Conservation (phyloP, 768 basidiomycete species). For the Amanita molliuscula region DNA sequence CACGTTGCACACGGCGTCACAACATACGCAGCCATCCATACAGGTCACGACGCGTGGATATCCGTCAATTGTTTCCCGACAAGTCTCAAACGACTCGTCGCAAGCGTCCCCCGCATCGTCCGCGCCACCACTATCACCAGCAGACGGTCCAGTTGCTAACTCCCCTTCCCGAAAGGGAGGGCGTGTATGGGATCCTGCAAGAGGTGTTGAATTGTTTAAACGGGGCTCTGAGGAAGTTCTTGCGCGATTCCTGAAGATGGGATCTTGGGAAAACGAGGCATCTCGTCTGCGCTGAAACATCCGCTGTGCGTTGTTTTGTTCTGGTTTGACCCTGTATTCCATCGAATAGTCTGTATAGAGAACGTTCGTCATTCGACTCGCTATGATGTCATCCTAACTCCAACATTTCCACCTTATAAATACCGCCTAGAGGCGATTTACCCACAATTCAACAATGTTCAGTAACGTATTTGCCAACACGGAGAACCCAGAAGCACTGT, state of each 20-base stretch:
- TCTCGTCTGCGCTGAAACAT: constrained; percentile 9
- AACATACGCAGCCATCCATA: background rate
- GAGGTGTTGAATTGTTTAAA: constrained; percentile 81
- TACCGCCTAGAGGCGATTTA: too few species aligned
- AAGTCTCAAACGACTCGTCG: constrained; percentile 21
- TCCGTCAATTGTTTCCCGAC: constrained; percentile 21
- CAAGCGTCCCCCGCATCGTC: constrained; percentile 47
- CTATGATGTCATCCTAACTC: background rate
- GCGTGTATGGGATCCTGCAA: constrained; percentile 79
- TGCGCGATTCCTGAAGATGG: constrained; percentile 72
- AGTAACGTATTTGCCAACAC: background rate
- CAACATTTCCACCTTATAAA: background rate
- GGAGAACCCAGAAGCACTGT: background rate
- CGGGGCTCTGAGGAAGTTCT: constrained; percentile 82
- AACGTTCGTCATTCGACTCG: background rate
- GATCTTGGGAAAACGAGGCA: constrained; percentile 54
- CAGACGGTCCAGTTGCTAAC: constrained; percentile 25
- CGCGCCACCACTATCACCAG: constrained; percentile 39
- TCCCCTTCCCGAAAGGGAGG: constrained; percentile 34
- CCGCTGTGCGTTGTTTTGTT: background rate
- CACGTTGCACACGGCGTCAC: background rate
- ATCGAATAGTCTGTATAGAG: background rate
- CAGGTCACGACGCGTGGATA: background rate
- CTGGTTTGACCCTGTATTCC: background rate
- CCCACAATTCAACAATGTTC: background rate